Percentiles rank a stretch among this genome's conserved stretches.
Conservation (phyloP, 148 eudicot genomes). For the Gaultheria prostrata region DNA sequence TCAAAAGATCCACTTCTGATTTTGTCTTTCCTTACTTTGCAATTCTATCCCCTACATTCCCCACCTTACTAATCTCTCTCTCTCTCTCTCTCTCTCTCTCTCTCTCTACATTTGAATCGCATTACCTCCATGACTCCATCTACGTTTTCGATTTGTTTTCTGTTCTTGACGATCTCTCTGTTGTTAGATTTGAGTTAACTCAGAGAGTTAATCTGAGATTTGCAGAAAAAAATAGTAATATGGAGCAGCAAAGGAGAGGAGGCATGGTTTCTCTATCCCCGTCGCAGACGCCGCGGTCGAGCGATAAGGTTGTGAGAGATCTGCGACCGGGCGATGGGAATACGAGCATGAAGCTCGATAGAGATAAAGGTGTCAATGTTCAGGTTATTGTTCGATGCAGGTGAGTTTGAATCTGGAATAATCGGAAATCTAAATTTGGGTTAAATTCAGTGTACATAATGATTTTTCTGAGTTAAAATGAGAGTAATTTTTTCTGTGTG, state of each 20-base stretch:
- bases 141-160: constrained; percentile 10
- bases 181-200: constrained; percentile 15
- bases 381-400: constrained; percentile 97
- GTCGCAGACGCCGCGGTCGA: constrained; percentile 72
- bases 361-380: constrained; percentile 92
- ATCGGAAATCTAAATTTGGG: constrained; percentile 13
- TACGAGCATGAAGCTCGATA: constrained; percentile 49
- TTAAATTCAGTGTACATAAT: background rate
- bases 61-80: background rate
- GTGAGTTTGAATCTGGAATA: constrained; percentile 36
- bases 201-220: constrained; percentile 20
- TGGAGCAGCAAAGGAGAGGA: constrained; percentile 52
- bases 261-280: constrained; percentile 63
- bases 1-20: constrained; percentile 20
- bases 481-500: background rate
- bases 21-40: background rate
- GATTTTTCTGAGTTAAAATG: constrained; percentile 1
- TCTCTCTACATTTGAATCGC: background rate
- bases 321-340: constrained; percentile 63
- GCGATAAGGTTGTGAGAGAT: constrained; percentile 77
- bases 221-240: constrained; percentile 1
- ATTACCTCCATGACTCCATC: background rate
- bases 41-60: background rate
- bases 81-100: background rate
- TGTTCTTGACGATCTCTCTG: background rate